phyloP scores from a whole-genome alignment of 1,284 basidiomycete species.

The Puccinia brachypodii region DNA sequence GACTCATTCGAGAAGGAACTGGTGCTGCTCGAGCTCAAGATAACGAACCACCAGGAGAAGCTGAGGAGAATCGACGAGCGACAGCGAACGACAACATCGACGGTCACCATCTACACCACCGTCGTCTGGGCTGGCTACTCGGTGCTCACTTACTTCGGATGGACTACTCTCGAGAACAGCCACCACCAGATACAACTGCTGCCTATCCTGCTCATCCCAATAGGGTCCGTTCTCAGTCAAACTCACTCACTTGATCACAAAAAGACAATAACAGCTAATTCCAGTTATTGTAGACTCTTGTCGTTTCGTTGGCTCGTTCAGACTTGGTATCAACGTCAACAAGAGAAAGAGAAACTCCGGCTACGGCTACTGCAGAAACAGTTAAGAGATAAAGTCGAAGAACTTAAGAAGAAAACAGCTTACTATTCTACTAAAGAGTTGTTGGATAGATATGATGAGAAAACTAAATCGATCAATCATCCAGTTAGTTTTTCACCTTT shows the following conservation, averaged over 20 bases:
- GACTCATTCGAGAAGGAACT: constrained; percentile 37
- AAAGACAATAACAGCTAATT: no score
- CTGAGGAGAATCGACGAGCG: constrained; percentile 8
- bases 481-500: constrained; percentile 50
- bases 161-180: constrained; percentile 61
- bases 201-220: constrained; percentile 63
- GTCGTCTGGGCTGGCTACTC: constrained; percentile 77
- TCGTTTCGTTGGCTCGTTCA: constrained; percentile 79
- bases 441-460: constrained; percentile 84
- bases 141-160: constrained; percentile 74
- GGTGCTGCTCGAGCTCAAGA: constrained; percentile 27
- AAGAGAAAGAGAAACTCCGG: constrained; percentile 66
- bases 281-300: constrained; percentile 65
- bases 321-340: constrained; percentile 80
- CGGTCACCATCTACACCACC: constrained; percentile 79
- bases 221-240: constrained; percentile 63
- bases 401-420: constrained; percentile 95
- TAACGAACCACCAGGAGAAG: constrained; percentile 24
- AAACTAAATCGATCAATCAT: constrained; percentile 51
- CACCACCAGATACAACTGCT: not conserved
- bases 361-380: constrained; percentile 51
- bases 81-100: constrained; percentile 74
- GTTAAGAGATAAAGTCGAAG: constrained; percentile 79
- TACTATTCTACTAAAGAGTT: constrained; percentile 88
- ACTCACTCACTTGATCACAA: not conserved